Base-by-base conservation (phyloP, 75 land plant genomes). In the Larix kaempferi region DNA sequence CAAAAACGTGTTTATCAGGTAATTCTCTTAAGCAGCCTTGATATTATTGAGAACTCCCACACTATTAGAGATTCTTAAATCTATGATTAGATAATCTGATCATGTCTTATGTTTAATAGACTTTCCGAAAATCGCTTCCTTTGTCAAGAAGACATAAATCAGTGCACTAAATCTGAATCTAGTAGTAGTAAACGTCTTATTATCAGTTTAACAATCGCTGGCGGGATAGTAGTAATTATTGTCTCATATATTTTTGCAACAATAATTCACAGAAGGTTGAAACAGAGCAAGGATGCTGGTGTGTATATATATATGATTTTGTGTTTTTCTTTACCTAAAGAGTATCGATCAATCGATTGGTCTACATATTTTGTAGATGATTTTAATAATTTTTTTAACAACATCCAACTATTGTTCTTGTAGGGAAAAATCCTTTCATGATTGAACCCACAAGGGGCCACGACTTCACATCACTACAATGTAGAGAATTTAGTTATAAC, bases 401-500 rank as follows among this genome's bases (percentile, higher is more conserved):
- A 0, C 23, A 60, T 5, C 8, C 0, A 16, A 19, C 8, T 21
- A 19, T 60, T 21, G 8, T 21, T 4, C 21, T 21, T 60, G 62
- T n/a, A 19, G 23, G 5, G 23, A 21, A 7, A 60, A 60, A 1
- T 16, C 17, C 37, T 71, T 71, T 29, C 33, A 29, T 23, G 16
- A 71, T 13, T 0, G 33, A 71, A 29, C 4, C 23, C 4, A 12
- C 4, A 76, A 35, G 0, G 5, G 27, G 4, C 15, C 14, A 35
- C 8, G 25, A 4, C 3, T 7, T 76, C 5, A 22, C 19, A 19
- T 8, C 39, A 12, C 5, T 39, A 6, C 61, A 52, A 15, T 82
- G 69, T 78, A 79, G 77, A 74, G 21, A 73, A 55, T 73, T 10
- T 5, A 56, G 35, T 27, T 86, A 71, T 39, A 58, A 33, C 2